Evolutionary conservation across 306 rosid species (phyloP).

Genomic region (Senna tora): DNA sequence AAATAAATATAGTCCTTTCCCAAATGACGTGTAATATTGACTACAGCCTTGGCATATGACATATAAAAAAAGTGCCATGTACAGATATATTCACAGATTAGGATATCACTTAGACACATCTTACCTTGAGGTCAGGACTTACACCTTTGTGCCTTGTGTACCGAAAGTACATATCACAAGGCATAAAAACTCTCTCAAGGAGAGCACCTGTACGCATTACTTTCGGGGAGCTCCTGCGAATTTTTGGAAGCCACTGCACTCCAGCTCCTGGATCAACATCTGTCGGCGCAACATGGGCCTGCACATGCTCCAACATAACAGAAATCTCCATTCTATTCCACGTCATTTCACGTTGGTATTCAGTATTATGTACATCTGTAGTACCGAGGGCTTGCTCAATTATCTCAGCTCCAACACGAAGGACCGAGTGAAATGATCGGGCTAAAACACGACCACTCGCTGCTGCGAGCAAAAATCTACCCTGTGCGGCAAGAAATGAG

Average conservation of each 20-base stretch:
- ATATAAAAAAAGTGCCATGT: background rate
- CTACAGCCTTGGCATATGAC: conserved; percentile 9
- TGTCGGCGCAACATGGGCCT: conserved; percentile 99
- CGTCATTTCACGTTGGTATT: conserved; percentile 74
- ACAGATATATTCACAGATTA: conserved; percentile 1
- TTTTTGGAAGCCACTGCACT: conserved; percentile 97
- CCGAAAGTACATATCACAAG: conserved; percentile 92
- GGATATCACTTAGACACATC: conserved; percentile 14
- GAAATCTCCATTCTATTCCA: conserved; percentile 92
- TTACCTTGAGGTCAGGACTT: conserved; percentile 85
- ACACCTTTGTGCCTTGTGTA: conserved; percentile 96
- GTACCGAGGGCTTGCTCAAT: conserved; percentile 70
- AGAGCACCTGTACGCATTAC: conserved; percentile 97
- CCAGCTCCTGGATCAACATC: conserved; percentile 99
- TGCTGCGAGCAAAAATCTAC: conserved; percentile 96
- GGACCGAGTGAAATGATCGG: conserved; percentile 85
- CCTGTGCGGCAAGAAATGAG: conserved; percentile 56
- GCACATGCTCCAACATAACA: conserved; percentile 95
- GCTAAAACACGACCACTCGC: conserved; percentile 88
- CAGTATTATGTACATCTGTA: conserved; percentile 49
- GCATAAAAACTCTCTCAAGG: conserved; percentile 99
- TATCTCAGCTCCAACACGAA: conserved; percentile 80
- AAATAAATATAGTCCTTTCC: too few relatives aligned
- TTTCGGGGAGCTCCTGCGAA: conserved; percentile 83
- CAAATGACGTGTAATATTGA: conserved; percentile 1